Conservation (phyloP, 2,329 filamentous ascomycete species). For the Thelonectria olida region DNA sequence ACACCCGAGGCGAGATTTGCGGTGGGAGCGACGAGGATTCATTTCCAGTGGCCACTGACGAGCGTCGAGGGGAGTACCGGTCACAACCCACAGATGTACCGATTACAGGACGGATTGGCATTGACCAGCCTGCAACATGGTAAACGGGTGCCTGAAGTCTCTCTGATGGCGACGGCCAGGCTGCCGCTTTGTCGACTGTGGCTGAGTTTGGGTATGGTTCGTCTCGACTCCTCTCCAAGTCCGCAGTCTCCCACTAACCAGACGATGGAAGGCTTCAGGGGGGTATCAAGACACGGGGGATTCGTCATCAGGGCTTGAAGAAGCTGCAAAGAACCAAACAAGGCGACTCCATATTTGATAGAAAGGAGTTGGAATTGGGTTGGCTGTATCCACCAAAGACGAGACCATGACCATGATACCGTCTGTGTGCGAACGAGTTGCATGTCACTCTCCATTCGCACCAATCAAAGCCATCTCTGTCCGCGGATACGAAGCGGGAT, state of each 20-base stretch:
- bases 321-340: neutral
- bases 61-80: neutral
- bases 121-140: neutral
- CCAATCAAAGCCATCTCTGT: neutral
- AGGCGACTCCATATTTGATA: too few species aligned
- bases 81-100: neutral
- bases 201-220: too few species aligned
- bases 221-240: too few species aligned
- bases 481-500: neutral
- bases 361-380: neutral
- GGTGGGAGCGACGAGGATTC: neutral
- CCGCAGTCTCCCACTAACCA: too few species aligned
- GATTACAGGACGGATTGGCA: neutral
- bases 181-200: neutral
- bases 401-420: too few species aligned
- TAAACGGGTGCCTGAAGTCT: neutral
- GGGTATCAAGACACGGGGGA: neutral
- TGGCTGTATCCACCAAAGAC: too few species aligned
- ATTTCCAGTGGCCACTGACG: neutral
- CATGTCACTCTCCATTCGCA: too few species aligned
- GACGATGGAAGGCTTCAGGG: too few species aligned
- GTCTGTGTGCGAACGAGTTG: too few species aligned
- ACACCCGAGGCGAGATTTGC: conserved; percentile 4
- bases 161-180: neutral
- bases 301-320: neutral